phyloP scores from a whole-genome alignment of 805 yeast species.

The Zygosaccharomyces rouxii region DNA sequence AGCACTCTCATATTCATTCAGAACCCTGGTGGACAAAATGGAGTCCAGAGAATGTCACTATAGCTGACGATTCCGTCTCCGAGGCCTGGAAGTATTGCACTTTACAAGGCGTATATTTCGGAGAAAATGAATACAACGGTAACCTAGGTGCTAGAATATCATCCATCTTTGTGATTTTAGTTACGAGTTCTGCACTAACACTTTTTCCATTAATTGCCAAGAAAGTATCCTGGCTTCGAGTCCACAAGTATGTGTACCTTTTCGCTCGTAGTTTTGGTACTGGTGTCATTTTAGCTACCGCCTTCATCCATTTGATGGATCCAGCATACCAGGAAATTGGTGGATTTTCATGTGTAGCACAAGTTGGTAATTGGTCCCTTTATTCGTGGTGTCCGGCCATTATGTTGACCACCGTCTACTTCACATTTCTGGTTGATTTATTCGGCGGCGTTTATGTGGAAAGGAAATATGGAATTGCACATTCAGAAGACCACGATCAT shows the following conservation, averaged over 20 bases:
- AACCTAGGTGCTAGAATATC: conserved; percentile 47
- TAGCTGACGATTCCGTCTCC: conserved; percentile 28
- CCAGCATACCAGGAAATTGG: conserved; percentile 43
- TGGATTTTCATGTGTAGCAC: conserved; percentile 37
- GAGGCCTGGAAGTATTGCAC: conserved; percentile 42
- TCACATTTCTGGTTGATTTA: conserved; percentile 42
- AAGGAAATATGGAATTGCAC: conserved; percentile 31
- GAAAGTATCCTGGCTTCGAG: conserved; percentile 36
- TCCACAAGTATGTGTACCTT: conserved; percentile 38
- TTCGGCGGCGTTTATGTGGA: conserved; percentile 40
- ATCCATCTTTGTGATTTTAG: conserved; percentile 55
- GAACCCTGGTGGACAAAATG: conserved; percentile 21
- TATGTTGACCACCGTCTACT: conserved; percentile 38
- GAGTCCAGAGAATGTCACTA: conserved; percentile 28
- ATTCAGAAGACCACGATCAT: conserved; percentile 26
- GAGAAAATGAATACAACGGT: conserved; percentile 42
- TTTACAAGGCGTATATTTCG: conserved; percentile 39
- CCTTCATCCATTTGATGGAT: conserved; percentile 60
- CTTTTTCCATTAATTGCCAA: conserved; percentile 44
- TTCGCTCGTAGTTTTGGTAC: conserved; percentile 54
- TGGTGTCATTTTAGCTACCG: conserved; percentile 75
- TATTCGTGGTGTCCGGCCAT: conserved; percentile 49
- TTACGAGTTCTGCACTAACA: conserved; percentile 44
- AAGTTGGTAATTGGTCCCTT: conserved; percentile 41
- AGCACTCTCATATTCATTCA: neutral